Percentiles rank a stretch among this genome's conserved stretches.
These are phyloP conservation scores for Amesomyces nigricolor DNA, from an alignment of 2,329 filamentous ascomycete genomes.

Conservation along the genomic window DNA sequence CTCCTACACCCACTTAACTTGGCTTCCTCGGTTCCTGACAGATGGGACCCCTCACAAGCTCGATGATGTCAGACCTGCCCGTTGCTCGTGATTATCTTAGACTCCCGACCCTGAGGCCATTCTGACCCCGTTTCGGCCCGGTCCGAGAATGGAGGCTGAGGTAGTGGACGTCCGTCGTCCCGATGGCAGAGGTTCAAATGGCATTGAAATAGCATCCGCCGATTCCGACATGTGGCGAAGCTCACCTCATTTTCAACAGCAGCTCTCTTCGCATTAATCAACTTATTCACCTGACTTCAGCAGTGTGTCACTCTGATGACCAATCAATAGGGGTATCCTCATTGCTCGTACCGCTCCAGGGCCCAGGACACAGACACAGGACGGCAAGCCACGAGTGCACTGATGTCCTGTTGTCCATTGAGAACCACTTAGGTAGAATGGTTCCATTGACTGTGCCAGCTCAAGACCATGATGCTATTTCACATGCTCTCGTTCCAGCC, in stretches of 20 bases:
- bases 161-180: too few relatives aligned
- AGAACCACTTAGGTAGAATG: constrained; percentile 24
- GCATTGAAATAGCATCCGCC: too few relatives aligned
- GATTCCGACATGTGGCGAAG: too few relatives aligned
- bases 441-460: constrained; percentile 28
- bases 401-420: constrained; percentile 10
- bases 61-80: constrained; percentile 3
- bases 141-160: too few relatives aligned
- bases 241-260: too few relatives aligned
- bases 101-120: background rate
- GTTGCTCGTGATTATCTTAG: background rate
- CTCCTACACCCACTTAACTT: too few relatives aligned
- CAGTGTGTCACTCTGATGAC: too few relatives aligned
- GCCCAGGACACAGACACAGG: background rate
- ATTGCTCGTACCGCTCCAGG: background rate
- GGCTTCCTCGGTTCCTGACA: too few relatives aligned
- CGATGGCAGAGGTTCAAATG: too few relatives aligned
- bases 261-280: too few relatives aligned
- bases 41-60: background rate
- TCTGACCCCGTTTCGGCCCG: too few relatives aligned
- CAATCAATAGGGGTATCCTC: background rate
- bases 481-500: constrained; percentile 28
- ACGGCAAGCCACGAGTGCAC: background rate
- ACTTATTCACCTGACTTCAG: too few relatives aligned
- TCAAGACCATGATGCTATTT: constrained; percentile 27